Conservation (phyloP, 1,284 basidiomycete genomes). For the Sporisorium exsertum region DNA sequence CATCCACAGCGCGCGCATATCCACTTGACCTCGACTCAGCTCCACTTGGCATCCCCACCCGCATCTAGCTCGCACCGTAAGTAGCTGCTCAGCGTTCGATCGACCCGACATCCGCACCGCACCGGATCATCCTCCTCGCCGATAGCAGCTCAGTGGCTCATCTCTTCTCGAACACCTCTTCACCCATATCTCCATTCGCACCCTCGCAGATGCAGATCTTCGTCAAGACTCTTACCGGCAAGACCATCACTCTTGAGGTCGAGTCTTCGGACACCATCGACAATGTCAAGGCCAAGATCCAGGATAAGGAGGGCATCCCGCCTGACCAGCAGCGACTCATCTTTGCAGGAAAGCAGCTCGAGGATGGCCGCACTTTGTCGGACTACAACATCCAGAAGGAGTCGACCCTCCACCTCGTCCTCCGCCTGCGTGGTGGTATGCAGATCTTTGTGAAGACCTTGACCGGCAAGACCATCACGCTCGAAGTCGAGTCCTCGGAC, state of each 20-base stretch:
- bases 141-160: slow-evolving; percentile 5
- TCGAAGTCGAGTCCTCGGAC: slow-evolving; percentile 88
- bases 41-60: slow-evolving; percentile 1
- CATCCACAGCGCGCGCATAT: slow-evolving; percentile 1
- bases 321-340: too few relatives aligned
- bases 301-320: too few relatives aligned
- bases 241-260: slow-evolving; percentile 61
- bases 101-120: not conserved
- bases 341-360: too few relatives aligned
- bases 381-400: slow-evolving; percentile 93
- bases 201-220: slow-evolving; percentile 53
- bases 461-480: slow-evolving; percentile 97
- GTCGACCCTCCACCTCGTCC: slow-evolving; percentile 95
- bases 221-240: slow-evolving; percentile 60
- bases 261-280: too few relatives aligned
- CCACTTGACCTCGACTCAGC: not conserved
- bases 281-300: too few relatives aligned
- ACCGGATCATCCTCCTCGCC: not conserved
- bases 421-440: slow-evolving; percentile 81
- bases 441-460: slow-evolving; percentile 75
- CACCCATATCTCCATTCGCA: not conserved
- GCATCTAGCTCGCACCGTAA: slow-evolving; percentile 23
- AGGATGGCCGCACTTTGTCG: slow-evolving; percentile 22
- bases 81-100: slow-evolving; percentile 7
- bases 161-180: not conserved